Evolutionary conservation across 2,329 filamentous ascomycete genomes (phyloP), one percentile per base, ranked within the genome.

Genomic region (Didymella pomorum): DNA sequence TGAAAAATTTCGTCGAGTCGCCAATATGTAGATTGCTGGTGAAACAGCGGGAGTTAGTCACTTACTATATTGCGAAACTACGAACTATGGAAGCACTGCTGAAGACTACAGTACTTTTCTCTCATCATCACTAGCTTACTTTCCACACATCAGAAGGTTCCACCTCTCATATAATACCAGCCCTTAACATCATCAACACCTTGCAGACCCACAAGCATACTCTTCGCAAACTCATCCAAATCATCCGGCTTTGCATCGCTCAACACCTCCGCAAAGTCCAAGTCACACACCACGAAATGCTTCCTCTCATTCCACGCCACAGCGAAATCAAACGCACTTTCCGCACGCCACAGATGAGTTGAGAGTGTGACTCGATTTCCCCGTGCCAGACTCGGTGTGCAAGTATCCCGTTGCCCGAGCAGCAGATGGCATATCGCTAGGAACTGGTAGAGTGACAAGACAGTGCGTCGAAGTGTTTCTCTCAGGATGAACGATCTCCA

Each of bases 401-500:
- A 76, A 2, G 58, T 25, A 3, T 29, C 35, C 5, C 65, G 14
- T 3, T 65, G 57, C 4, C 52, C 52, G 10, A 68, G 52, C 0
- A 75, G 25, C 2, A 73, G 31, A 16, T 56, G 53, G 33, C 56
- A 73, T n/a, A 74, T 54, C 11, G 69, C 56, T 6, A 69, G 48
- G 57, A 85, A 77, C 42, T 82, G 84, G 60, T 82, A 81, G 0
- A 79, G 69, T 12, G 83, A 74, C 1, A 86, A 71, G 0, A 83
- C 74, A 0, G 84, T 86, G 16, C 84, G 80, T 2, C 84, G 79
- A 1, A 80, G 75, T 0, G 83, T 85, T 66, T 87, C 84, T 11
- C 84, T 78, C 20, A 85, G 75, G 2, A 84, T 71, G 82, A 82
- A 87, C 1, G 77, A 74, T 8, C 72, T 68, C 84, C 84, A 87